Evolutionary conservation across 495 filamentous ascomycete species (phyloP), one percentile per base, ranked within the genome.

Genomic region (Lindgomyces ingoldianus): DNA sequence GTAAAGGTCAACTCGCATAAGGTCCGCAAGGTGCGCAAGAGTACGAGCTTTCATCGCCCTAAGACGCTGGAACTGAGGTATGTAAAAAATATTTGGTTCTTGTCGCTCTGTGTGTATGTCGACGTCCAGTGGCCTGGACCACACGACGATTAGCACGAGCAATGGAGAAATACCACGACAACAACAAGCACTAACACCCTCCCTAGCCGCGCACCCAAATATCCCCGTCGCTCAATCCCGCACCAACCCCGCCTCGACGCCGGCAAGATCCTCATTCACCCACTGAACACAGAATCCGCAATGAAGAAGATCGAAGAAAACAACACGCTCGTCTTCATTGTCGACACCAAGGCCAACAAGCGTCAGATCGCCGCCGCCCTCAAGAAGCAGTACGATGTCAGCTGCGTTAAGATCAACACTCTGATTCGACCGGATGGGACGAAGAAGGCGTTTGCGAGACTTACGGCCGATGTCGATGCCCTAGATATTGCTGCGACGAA

Each of bases 301-400:
- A 96, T 99, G 91, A 99, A 99, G 91, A 97, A 96, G 89, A 96
- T 98, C 69, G 95, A 98, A 87, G 94, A 98, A 89, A 90, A 98
- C 86, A 96, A 99, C 86, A 96, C 94, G 72, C 84, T 98, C 22
- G 95, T 98, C 71, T 98, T 99, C 83, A 96, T 98, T 74, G 92
- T 96, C 74, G 91, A 99, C 70, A 85, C 91, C 77, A 96, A 97
- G 89, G 70, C 70, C 22, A 99, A 99, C 84, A 99, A 99, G 90
- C 87, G 92, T 74, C 94, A 99, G 87, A 99, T 99, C 82, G 96
- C 96, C 87, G 83, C 84, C 73, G 90, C 94, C 65, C 83, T 99
- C 69, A 99, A 99, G 91, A 96, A 93, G 89, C 86, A 98, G 70
- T 99, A 99, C 79, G 93, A 98, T 80, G 93, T 99, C 68, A 91